Percentiles rank a stretch among this genome's conserved stretches.
Conservation (phyloP, 2,329 filamentous ascomycete genomes). For the Grosmannia penicillata region DNA sequence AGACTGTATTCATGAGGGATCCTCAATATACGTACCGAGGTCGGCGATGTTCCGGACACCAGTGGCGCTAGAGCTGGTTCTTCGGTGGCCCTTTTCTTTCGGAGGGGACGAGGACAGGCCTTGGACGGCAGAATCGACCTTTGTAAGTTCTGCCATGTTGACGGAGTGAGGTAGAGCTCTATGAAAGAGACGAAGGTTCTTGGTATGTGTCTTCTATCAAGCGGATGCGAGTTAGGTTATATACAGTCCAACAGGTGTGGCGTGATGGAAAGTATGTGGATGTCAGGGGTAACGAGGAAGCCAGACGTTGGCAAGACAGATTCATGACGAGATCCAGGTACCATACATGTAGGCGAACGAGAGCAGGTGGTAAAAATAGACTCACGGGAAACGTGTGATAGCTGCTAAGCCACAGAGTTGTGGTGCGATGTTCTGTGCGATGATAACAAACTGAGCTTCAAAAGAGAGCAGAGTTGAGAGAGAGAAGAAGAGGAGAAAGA, state of each 20-base stretch:
- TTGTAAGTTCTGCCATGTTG: slow-evolving; percentile 49
- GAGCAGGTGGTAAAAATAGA: not conserved
- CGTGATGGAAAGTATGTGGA: too few relatives aligned
- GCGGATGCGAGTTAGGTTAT: not conserved
- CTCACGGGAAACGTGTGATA: slow-evolving; percentile 1
- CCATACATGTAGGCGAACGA: not conserved
- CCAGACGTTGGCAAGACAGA: too few relatives aligned
- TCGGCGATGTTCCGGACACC: slow-evolving; percentile 76
- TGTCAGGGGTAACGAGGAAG: not conserved
- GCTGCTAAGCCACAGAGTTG: not conserved
- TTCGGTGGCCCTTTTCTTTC: slow-evolving; percentile 41
- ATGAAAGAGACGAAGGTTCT: not conserved
- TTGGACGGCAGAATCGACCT: slow-evolving; percentile 84
- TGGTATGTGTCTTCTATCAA: not conserved
- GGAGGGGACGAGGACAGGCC: slow-evolving; percentile 55
- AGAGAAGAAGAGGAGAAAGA: not conserved
- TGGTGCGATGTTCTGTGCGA: slow-evolving; percentile 1
- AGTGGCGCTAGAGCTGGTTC: slow-evolving; percentile 42
- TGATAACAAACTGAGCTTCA: slow-evolving; percentile 2
- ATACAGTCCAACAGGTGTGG: not conserved
- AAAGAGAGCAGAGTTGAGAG: not conserved
- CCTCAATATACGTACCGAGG: slow-evolving; percentile 45
- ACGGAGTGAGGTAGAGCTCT: not conserved
- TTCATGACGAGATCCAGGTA: too few relatives aligned
- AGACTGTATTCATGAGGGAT: not conserved